These are phyloP conservation scores for Taphrina betulina DNA, from an alignment of 1,139 yeast genomes.

Conservation along the genomic window DNA sequence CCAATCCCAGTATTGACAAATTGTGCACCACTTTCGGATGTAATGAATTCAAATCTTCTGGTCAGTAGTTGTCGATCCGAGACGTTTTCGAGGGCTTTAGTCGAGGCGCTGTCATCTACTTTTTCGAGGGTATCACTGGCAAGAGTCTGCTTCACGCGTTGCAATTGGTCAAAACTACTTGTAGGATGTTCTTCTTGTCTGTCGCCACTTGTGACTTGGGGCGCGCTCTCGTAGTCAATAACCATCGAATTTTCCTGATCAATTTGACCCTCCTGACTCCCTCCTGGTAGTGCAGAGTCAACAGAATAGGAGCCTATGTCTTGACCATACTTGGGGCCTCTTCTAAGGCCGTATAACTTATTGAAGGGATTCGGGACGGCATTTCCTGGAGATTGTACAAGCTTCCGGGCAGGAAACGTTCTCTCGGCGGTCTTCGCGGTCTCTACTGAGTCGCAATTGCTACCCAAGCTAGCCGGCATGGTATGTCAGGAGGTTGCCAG, in stretches of 20 bases:
- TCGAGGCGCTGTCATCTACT: constrained; percentile 13
- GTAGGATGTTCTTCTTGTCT: neutral
- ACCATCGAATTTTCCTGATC: neutral
- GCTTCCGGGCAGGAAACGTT: constrained; percentile 29
- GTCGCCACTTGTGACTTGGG: neutral
- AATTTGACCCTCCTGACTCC: neutral
- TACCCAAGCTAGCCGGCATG: no score
- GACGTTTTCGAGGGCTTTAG: constrained; percentile 8
- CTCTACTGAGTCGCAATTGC: constrained; percentile 8
- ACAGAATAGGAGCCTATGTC: neutral
- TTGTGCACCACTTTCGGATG: constrained; percentile 21
- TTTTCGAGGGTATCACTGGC: constrained; percentile 13
- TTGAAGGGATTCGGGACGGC: constrained; percentile 15
- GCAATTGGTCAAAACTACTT: constrained; percentile 4
- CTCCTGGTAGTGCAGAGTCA: neutral
- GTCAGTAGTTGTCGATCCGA: constrained; percentile 7
- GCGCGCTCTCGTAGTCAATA: neutral
- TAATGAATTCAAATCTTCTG: constrained; percentile 8
- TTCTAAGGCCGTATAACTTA: neutral
- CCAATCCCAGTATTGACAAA: constrained; percentile 9
- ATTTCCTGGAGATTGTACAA: constrained; percentile 5
- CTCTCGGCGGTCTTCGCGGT: constrained; percentile 17
- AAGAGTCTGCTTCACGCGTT: constrained; percentile 13
- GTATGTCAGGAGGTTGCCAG: no score
- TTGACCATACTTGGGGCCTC: neutral